These are phyloP conservation scores for Panicum hallii DNA, from an alignment of 202 grass and related monocot species.

Conservation along the genomic window DNA sequence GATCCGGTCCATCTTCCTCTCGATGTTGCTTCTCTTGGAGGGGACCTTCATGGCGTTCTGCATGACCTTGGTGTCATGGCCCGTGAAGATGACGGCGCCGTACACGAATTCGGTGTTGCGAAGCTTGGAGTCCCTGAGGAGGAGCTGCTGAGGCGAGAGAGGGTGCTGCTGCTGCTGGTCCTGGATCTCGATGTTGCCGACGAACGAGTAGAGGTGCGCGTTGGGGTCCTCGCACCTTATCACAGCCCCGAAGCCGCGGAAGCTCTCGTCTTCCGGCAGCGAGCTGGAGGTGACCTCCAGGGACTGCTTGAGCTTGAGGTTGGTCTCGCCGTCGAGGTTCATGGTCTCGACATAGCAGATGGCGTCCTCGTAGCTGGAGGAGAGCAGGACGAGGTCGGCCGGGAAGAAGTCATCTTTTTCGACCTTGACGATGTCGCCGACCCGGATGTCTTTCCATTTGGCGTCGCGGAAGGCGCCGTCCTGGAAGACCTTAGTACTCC, in stretches of 20 bases:
- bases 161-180: constrained; percentile 49
- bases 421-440: constrained; percentile 82
- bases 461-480: constrained; percentile 54
- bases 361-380: constrained; percentile 85
- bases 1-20: constrained; percentile 79
- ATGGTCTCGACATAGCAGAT: constrained; percentile 97
- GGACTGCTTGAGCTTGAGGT: constrained; percentile 90
- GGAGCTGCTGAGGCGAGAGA: constrained; percentile 76
- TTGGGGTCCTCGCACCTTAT: constrained; percentile 91
- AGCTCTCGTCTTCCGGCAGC: constrained; percentile 50
- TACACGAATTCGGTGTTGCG: constrained; percentile 84
- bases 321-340: constrained; percentile 97
- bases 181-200: constrained; percentile 67
- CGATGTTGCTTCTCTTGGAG: constrained; percentile 93
- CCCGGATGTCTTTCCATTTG: constrained; percentile 67
- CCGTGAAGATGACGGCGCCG: constrained; percentile 81
- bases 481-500: constrained; percentile 40
- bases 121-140: constrained; percentile 91
- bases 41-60: constrained; percentile 87
- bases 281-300: constrained; percentile 55
- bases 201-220: constrained; percentile 80
- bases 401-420: constrained; percentile 92
- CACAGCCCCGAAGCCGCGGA: constrained; percentile 34
- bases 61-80: constrained; percentile 96
- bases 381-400: constrained; percentile 80